Conservation (phyloP, 768 basidiomycete genomes). For the Tricholoma hemisulphureum region DNA sequence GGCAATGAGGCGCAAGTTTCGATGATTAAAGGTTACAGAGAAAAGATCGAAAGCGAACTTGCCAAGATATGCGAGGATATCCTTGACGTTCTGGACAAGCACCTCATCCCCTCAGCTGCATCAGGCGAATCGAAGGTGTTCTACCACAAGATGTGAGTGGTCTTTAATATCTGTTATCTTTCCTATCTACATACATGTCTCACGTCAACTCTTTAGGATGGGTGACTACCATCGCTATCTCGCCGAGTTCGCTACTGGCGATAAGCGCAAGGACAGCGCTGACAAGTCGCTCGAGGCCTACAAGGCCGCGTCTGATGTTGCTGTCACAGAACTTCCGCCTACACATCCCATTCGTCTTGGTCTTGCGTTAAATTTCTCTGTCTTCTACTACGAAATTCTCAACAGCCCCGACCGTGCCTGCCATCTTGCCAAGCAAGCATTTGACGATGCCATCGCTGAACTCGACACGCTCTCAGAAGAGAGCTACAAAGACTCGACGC, state of each 20-base stretch:
- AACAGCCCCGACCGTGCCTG: constrained; percentile 98
- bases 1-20: constrained; percentile 94
- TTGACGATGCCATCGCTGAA: constrained; percentile 98
- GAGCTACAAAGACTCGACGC: constrained; percentile 98
- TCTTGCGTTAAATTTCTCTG: constrained; percentile 98
- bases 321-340: constrained; percentile 90
- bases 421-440: constrained; percentile 98
- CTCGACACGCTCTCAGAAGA: constrained; percentile 98
- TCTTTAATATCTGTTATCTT: constrained; percentile 1
- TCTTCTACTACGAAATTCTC: constrained; percentile 99
- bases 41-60: constrained; percentile 96
- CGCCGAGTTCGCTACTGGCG: constrained; percentile 97
- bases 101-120: constrained; percentile 95
- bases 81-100: constrained; percentile 94
- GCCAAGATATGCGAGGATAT: constrained; percentile 99
- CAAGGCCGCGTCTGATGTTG: constrained; percentile 97
- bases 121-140: constrained; percentile 98
- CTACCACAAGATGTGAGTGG: constrained; percentile 95
- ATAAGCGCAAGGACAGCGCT: constrained; percentile 94
- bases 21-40: constrained; percentile 97
- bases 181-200: too few species aligned
- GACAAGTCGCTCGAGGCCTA: constrained; percentile 97
- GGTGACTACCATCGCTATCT: constrained; percentile 99
- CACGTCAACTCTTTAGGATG: constrained; percentile 66
- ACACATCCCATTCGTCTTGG: constrained; percentile 99